Conservation (phyloP, 192 early-diverging fungal genomes). For the Backusella mclennaniae region DNA sequence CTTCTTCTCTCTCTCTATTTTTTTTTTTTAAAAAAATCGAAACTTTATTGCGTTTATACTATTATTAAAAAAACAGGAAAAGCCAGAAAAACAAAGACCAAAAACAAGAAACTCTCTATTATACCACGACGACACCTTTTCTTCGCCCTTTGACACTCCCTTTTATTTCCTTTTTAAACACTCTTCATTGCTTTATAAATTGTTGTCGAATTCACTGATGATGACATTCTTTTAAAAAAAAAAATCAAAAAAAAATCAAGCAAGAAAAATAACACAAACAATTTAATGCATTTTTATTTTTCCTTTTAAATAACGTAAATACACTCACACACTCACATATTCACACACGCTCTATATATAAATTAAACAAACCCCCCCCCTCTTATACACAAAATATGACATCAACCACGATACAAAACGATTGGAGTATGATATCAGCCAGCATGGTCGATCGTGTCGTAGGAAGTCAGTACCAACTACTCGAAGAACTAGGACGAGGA, state of each 20-base stretch:
- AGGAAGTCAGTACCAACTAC: constrained; percentile 30
- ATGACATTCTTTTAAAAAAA: background rate
- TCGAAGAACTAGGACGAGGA: constrained; percentile 64
- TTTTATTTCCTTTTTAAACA: background rate
- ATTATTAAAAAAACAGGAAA: background rate
- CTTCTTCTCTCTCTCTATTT: background rate
- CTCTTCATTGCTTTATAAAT: background rate
- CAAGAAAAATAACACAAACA: background rate
- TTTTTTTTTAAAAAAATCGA: background rate
- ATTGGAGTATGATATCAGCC: background rate
- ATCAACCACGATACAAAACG: background rate
- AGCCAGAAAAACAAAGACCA: background rate
- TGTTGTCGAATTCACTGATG: background rate
- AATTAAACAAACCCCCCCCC: background rate
- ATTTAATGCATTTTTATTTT: background rate
- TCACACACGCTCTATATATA: background rate
- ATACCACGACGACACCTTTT: background rate
- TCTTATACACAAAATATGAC: background rate
- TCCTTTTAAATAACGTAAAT: background rate
- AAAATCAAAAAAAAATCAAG: background rate
- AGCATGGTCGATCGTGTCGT: constrained; percentile 8
- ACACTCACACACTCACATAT: background rate
- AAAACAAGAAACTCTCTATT: background rate
- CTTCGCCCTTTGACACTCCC: background rate
- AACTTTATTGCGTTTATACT: background rate